Evolutionary conservation across 805 yeast genomes (phyloP).

Genomic region (Yarrowia phangngaensis): DNA sequence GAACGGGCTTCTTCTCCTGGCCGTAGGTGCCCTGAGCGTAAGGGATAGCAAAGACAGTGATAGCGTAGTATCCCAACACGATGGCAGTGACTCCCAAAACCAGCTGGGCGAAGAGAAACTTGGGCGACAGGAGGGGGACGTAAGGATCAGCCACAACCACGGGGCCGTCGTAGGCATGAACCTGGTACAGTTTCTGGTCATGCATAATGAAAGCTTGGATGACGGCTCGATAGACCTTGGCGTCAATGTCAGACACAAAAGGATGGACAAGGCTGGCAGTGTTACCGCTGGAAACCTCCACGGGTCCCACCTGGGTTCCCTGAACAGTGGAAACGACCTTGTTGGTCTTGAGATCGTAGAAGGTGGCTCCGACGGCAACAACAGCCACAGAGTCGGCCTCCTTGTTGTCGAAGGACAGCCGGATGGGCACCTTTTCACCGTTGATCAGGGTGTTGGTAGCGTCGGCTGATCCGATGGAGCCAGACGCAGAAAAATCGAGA

Average conservation of each 20-base stretch:
- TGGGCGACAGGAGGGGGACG: slow-evolving; percentile 68
- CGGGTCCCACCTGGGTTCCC: slow-evolving; percentile 48
- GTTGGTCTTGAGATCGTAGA: slow-evolving; percentile 30
- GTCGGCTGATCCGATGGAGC: slow-evolving; percentile 18
- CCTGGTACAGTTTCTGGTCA: slow-evolving; percentile 32
- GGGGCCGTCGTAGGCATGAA: slow-evolving; percentile 30
- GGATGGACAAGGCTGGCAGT: slow-evolving; percentile 48
- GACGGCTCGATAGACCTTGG: slow-evolving; percentile 54
- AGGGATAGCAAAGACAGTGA: slow-evolving; percentile 36
- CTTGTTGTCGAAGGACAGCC: slow-evolving; percentile 33
- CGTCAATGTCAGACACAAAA: slow-evolving; percentile 31
- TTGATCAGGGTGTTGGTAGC: slow-evolving; percentile 31
- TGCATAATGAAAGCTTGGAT: slow-evolving; percentile 30
- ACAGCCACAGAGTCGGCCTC: slow-evolving; percentile 33
- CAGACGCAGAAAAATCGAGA: slow-evolving; percentile 3
- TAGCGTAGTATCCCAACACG: slow-evolving; percentile 47
- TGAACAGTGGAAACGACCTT: slow-evolving; percentile 22
- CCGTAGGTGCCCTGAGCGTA: slow-evolving; percentile 29
- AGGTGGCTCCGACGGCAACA: slow-evolving; percentile 32
- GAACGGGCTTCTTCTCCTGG: slow-evolving; percentile 21
- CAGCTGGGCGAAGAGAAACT: slow-evolving; percentile 59
- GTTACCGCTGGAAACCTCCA: slow-evolving; percentile 54
- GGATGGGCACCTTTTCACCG: slow-evolving; percentile 33
- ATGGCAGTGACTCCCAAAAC: slow-evolving; percentile 50
- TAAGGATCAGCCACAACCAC: slow-evolving; percentile 59